Evolutionary conservation across 345 rosid species (phyloP), one percentile per base, ranked within the genome.

Genomic region (Theobroma cacao): DNA sequence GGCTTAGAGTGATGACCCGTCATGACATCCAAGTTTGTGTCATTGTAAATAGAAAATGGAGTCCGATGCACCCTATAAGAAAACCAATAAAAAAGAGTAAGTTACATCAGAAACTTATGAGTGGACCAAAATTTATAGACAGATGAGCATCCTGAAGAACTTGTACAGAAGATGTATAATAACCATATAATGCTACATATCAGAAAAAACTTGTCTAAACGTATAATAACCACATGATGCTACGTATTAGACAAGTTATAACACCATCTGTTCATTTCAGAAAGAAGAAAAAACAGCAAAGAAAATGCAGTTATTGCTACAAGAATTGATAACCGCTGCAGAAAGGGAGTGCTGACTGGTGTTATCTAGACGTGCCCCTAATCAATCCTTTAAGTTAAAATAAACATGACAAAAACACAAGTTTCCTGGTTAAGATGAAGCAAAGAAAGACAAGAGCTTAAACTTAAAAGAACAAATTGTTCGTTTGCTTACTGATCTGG

Each of bases 41-140:
- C 98, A 61, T 88, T 86, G 78, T 80, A 96, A 80, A 96, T 79
- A 45, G 91, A 79, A 58, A 96, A 75, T 50, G 94, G 82, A 77
- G 86, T 34, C 73, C 75, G 88, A 14, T 82, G 86, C 77, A 79
- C 78, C 83, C 98, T 93, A 73, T 55, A 41, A 76, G 41, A 64
- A 65, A 65, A 79, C 10, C 41, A 67, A 72, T 48, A 34, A 34
- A 30, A 41, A 56, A 41, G 0, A n/a, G 5, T 28, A 45, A 59
- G 55, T 15, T 50, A 1, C n/a, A n/a, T n/a, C n/a, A n/a, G n/a
- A n/a, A n/a, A 14, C 15, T 71, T 24, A 24, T 13, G 22, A 47
- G 1, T 34, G n/a, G 20, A 31, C 41, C 55, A 34, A 26, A 34
- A 40, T n/a, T n/a, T 15, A 2, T 0, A 15, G n/a, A n/a, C 24